Evolutionary conservation across 2,329 filamentous ascomycete species (phyloP), one percentile per base, ranked within the genome.

Genomic region (Penicillium expansum): DNA sequence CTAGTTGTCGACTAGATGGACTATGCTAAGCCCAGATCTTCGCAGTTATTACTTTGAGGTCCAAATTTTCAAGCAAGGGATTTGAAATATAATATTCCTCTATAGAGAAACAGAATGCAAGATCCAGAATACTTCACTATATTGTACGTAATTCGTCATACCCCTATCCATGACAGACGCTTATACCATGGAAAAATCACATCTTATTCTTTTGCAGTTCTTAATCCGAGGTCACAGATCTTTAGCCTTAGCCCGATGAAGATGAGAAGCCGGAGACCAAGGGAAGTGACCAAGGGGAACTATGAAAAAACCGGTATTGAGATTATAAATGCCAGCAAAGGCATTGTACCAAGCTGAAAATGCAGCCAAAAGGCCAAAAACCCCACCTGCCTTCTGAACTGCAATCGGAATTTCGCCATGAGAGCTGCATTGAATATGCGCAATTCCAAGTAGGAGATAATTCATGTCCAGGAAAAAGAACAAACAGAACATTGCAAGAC

Each of bases 401-500:
- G 57, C 43, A 2, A 49, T 47, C 20, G 55, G 16, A 1, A 55
- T 47, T 3, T 45, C 39, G 5, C 58, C 57, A n/a, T 54, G 35
- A 0, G 53, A 48, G 18, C 44, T 48, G 42, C 59, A 59, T 30
- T 62, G 44, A 11, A 65, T 45, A 16, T 65, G 56, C 4, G 63
- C 57, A 38, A 65, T 57, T 4, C 60, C 63, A 5, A 65, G 56
- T 8, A 65, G 53, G 0, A 65, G 58, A n/a, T 64, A 66, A 49
- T 66, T 63, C 57, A 66, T 53, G 20, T 66, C 64, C 35, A 66
- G 45, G 43, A 65, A 65, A 41, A 66, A 63, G 50, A 65, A 65
- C 4, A 65, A 32, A 2, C 59, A 54, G 37, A 65, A 63, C 55
- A 63, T 61, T 5, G 62, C 64, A 8, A 64, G 27, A 37, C 53